A percentile compares a stretch with the other conserved stretches of the same genome.
phyloP scores from a whole-genome alignment of 768 basidiomycete species.

The Phylloporus sp. region DNA sequence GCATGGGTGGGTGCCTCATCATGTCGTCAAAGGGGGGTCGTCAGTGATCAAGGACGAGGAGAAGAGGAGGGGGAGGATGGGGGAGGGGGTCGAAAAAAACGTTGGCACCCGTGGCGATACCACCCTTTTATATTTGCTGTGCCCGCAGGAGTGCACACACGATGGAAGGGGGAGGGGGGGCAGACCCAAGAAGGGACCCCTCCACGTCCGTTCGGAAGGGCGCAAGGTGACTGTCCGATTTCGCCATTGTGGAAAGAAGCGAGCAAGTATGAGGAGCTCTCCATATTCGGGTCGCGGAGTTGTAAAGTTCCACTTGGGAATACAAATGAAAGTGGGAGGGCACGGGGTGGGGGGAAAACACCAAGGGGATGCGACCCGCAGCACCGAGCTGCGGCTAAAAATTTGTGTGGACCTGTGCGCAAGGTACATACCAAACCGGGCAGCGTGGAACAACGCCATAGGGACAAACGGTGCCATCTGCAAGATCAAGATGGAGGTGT shows the following conservation, averaged over 20 bases:
- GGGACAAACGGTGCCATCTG: slow-evolving; percentile 1
- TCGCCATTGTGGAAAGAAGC: slow-evolving; percentile 25
- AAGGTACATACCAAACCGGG: slow-evolving; percentile 9
- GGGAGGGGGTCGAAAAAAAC: not conserved
- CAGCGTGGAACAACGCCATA: slow-evolving; percentile 9
- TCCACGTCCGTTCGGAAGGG: slow-evolving; percentile 21
- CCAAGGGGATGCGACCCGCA: slow-evolving; percentile 2
- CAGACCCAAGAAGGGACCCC: slow-evolving; percentile 15
- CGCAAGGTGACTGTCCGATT: slow-evolving; percentile 21
- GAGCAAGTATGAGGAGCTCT: slow-evolving; percentile 18
- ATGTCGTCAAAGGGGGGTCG: slow-evolving; percentile 16
- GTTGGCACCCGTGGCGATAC: not conserved
- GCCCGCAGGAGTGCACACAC: slow-evolving; percentile 17
- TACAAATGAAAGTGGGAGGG: not conserved
- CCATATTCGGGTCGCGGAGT: slow-evolving; percentile 31
- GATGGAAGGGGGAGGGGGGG: too few relatives aligned
- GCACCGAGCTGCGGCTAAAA: not conserved
- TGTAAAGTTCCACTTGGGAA: slow-evolving; percentile 13
- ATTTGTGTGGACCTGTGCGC: not conserved
- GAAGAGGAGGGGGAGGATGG: not conserved
- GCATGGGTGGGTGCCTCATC: slow-evolving; percentile 33
- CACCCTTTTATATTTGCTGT: slow-evolving; percentile 21
- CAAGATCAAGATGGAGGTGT: not conserved
- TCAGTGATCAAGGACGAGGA: not conserved
- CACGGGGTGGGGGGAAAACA: slow-evolving; percentile 3